Conservation (phyloP, 257 asterid genomes). For the Gynochthodes officinalis region DNA sequence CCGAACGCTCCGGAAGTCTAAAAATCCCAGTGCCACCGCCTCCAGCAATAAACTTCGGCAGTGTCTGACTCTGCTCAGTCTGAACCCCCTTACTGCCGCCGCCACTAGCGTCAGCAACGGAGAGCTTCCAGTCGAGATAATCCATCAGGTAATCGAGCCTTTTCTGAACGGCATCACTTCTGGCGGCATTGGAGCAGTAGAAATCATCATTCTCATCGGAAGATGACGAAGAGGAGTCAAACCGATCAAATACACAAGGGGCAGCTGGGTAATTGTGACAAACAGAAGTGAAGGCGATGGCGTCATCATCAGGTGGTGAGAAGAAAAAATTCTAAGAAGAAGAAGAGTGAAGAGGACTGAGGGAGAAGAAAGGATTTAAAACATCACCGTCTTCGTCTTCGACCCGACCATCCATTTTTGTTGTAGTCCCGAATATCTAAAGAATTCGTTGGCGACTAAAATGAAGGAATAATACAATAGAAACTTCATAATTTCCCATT, state of each 20-base stretch:
- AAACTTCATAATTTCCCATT: too few species aligned
- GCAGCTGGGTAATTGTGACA: slow-evolving; percentile 27
- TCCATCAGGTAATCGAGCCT: slow-evolving; percentile 89
- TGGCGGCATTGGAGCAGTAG: slow-evolving; percentile 33
- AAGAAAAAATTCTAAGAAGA: slow-evolving; percentile 37
- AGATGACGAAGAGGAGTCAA: slow-evolving; percentile 65
- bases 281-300: slow-evolving; percentile 19
- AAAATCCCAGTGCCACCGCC: slow-evolving; percentile 70
- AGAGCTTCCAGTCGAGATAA: slow-evolving; percentile 73
- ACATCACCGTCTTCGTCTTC: slow-evolving; percentile 39
- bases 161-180: slow-evolving; percentile 52
- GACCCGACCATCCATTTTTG: slow-evolving; percentile 53
- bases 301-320: slow-evolving; percentile 15
- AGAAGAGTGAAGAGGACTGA: slow-evolving; percentile 17
- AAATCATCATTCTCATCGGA: slow-evolving; percentile 59
- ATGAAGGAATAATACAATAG: neutral
- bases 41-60: slow-evolving; percentile 60
- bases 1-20: slow-evolving; percentile 58
- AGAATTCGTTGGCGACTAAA: neutral
- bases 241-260: slow-evolving; percentile 75
- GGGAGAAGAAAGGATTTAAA: slow-evolving; percentile 27
- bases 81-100: neutral
- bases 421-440: slow-evolving; percentile 29
- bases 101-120: slow-evolving; percentile 26
- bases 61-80: slow-evolving; percentile 32